Evolutionary conservation across 75 land plant genomes (phyloP), one percentile per base, ranked within the genome.

Genomic region (Gnetum montanum): DNA sequence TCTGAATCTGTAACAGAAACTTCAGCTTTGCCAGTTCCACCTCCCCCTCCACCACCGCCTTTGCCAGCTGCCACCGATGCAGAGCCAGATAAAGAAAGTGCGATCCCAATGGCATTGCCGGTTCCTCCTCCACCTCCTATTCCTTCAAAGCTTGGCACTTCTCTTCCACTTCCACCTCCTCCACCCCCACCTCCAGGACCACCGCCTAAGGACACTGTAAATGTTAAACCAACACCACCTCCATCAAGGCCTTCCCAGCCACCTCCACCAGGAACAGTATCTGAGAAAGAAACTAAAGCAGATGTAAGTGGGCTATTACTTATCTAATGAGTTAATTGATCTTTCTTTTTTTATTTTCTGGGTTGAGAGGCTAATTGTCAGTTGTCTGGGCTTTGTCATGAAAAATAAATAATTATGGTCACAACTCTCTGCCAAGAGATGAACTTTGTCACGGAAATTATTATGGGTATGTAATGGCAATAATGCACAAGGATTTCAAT

Each of bases 51-150:
- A 25, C 97, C 85, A 31, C 80, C 80, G 6, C 90, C 96, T 20
- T 44, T 77, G 60, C 82, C 98, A 30, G 46, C 58, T 18, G 13
- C 75, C 34, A 64, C 58, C 62, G 77, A 72, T 26, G 29, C 52
- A 19, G 63, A 66, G 22, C 51, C 75, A 49, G 72, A 46, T 18
- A 79, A 82, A 63, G 83, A 73, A 29, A 46, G 76, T 34, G 24
- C 56, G 31, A 11, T 76, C 18, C 87, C 95, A 43, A 54, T 70
- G 25, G 73, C 96, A 31, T 78, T 85, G 46, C 90, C 99, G 71
- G 65, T 86, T 40, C 97, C 99, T 23, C 97, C 97, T 8, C 88
- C 92, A 34, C 96, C 96, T 31, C 98, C 98, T 25, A 67, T 74
- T 50, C 97, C 99, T 3, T 78, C 92, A 25, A 79, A 70, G 31